These are phyloP conservation scores for Tuctoria greenei DNA, from an alignment of 176 grass and related monocot genomes.

Conservation along the genomic window DNA sequence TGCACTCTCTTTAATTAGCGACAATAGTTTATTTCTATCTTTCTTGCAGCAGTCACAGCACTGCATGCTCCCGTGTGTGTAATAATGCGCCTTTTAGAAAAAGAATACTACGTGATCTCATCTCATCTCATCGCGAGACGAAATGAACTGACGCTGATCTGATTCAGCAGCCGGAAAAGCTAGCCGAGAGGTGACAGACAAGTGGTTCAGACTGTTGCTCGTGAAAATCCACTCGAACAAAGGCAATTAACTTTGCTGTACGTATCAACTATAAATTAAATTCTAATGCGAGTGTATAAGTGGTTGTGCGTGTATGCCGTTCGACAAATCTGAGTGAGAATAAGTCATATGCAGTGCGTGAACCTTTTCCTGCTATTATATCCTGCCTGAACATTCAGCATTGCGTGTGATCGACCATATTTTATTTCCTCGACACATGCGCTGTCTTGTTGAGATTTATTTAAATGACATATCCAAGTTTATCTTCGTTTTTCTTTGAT, in stretches of 20 bases:
- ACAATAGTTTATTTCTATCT: background rate
- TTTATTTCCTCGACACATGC: constrained; percentile 29
- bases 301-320: background rate
- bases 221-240: background rate
- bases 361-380: constrained; percentile 26
- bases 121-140: constrained; percentile 5
- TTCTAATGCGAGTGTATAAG: background rate
- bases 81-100: background rate
- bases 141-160: constrained; percentile 36
- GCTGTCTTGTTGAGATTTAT: background rate
- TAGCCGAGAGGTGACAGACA: background rate
- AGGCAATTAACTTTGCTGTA: background rate
- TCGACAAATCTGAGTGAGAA: constrained; percentile 10
- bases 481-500: background rate
- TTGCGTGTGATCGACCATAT: constrained; percentile 30
- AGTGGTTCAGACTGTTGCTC: background rate
- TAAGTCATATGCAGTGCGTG: constrained; percentile 1
- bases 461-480: background rate
- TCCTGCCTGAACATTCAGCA: constrained; percentile 46
- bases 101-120: constrained; percentile 23
- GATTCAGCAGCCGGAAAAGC: constrained; percentile 54
- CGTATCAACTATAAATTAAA: background rate
- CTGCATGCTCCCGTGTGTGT: constrained; percentile 8
- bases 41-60: background rate
- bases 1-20: constrained; percentile 6